These are phyloP conservation scores for Amanita pallidorosea DNA, from an alignment of 768 basidiomycete genomes.

Conservation along the genomic window DNA sequence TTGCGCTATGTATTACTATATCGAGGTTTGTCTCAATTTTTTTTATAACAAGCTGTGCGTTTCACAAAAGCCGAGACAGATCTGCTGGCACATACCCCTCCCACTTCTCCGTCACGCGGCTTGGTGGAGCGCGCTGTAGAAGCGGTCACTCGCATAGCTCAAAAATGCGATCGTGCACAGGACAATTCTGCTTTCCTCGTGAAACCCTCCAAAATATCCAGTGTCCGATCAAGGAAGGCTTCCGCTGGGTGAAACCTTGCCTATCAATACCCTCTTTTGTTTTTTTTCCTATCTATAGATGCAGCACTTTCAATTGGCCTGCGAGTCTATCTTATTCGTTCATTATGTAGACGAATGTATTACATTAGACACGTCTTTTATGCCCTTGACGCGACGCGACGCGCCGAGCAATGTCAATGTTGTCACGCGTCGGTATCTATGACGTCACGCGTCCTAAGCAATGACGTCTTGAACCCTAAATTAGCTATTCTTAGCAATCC, in stretches of 20 bases:
- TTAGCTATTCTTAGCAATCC: too few relatives aligned
- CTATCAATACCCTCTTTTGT: neutral
- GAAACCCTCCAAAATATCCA: conserved; percentile 2
- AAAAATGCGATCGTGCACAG: conserved; percentile 52
- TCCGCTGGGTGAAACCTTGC: neutral
- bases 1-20: conserved; percentile 58
- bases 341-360: neutral
- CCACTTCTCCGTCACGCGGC: conserved; percentile 37
- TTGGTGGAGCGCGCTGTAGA: conserved; percentile 51
- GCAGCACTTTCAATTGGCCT: neutral
- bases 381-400: neutral
- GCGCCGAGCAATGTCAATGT: neutral
- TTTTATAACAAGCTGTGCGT: neutral
- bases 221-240: neutral
- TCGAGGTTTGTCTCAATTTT: conserved; percentile 31
- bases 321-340: neutral
- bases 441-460: neutral
- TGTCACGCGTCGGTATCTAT: neutral
- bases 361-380: neutral
- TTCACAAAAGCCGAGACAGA: conserved; percentile 23
- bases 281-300: neutral
- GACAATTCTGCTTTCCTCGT: conserved; percentile 28
- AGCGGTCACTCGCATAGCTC: conserved; percentile 45
- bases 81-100: conserved; percentile 43
- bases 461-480: too few relatives aligned